A percentile compares a stretch with the other conserved stretches of the same genome.
Conservation (phyloP, 495 filamentous ascomycete species). For the Mycothermus thermophilus region DNA sequence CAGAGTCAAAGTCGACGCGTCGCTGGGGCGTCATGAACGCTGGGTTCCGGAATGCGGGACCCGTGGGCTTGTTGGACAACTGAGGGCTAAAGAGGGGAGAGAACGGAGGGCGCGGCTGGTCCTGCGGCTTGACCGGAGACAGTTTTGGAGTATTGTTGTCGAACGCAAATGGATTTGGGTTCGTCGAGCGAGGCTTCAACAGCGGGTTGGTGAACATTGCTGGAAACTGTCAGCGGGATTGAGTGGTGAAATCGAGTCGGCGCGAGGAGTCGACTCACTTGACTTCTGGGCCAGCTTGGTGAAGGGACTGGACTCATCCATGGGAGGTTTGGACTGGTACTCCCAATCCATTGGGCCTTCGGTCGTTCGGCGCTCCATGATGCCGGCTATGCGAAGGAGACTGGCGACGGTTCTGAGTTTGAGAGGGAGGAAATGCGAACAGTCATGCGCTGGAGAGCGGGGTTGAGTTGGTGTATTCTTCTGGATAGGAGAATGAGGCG, state of each 20-base stretch:
- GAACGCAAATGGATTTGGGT: slow-evolving; percentile 22
- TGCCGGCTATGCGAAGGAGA: slow-evolving; percentile 1
- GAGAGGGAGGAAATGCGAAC: no score
- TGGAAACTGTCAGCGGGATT: neutral
- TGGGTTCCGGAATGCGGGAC: slow-evolving; percentile 46
- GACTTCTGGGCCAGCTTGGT: slow-evolving; percentile 20
- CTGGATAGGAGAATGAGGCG: no score
- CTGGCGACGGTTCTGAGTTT: no score
- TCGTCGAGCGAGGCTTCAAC: slow-evolving; percentile 5
- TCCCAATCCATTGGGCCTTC: slow-evolving; percentile 41
- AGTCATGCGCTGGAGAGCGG: no score
- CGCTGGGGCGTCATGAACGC: slow-evolving; percentile 74
- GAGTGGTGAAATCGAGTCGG: no score
- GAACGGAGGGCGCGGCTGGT: slow-evolving; percentile 22
- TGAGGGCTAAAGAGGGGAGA: slow-evolving; percentile 26
- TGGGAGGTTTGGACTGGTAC: slow-evolving; percentile 27
- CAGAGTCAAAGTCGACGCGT: slow-evolving; percentile 49
- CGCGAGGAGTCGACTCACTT: neutral
- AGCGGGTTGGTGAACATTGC: slow-evolving; percentile 18
- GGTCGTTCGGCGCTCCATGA: slow-evolving; percentile 30
- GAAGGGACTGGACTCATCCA: slow-evolving; percentile 36
- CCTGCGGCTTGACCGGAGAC: slow-evolving; percentile 20
- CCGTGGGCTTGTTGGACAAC: slow-evolving; percentile 21
- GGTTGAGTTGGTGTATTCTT: no score
- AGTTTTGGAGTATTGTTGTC: slow-evolving; percentile 7